Base-by-base conservation (phyloP, 192 early-diverging fungal species). In the Allomyces arbusculus region DNA sequence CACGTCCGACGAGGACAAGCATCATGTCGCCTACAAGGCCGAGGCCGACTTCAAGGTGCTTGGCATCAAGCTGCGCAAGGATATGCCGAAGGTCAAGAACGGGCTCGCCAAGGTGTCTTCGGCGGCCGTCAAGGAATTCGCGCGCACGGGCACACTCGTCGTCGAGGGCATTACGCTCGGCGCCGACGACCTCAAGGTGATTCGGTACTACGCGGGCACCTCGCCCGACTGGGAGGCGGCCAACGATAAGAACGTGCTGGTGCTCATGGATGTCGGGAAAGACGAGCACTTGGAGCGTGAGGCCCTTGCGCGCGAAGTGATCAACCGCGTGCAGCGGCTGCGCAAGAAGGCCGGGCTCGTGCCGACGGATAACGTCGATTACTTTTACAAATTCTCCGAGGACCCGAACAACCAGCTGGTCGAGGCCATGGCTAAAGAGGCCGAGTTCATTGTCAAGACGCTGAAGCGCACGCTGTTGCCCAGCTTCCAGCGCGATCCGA, bases 291-390 rank as follows among this genome's bases (percentile, higher is more conserved):
- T 99, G 50, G 80, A 91, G 68, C 82, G 90, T 66, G 94, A 97
- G 75, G 92, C 91, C 43, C 69, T 87, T 61, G 95, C 95, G 14
- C 84, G 95, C 62, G 95, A 99, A 79, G 72, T 99, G 64, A 85
- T 97, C 66, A 99, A 99, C 85, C 86, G 95, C 69, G 87, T 95
- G 16, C 95, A 99, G 79, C 82, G 91, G 65, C 72, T 94, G 68
- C 84, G 95, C 71, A 99, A 99, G 80, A 92, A 99, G 89, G 92
- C 89, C 9, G 83, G 81, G 22, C 78, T 98, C 68, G 81, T 85
- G 70, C 84, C 92, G 0, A 90, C 87, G 24, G 95, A 99, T 75
- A 83, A 89, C 58, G 84, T 99, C 64, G 67, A 74, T 45, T 92
- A 91, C 82, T 89, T 87, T 76, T 88, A 84, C 73, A 74, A 87